Evolutionary conservation across 495 filamentous ascomycete species (phyloP), one percentile per base, ranked within the genome.

Genomic region (Penicillium cataractarum): DNA sequence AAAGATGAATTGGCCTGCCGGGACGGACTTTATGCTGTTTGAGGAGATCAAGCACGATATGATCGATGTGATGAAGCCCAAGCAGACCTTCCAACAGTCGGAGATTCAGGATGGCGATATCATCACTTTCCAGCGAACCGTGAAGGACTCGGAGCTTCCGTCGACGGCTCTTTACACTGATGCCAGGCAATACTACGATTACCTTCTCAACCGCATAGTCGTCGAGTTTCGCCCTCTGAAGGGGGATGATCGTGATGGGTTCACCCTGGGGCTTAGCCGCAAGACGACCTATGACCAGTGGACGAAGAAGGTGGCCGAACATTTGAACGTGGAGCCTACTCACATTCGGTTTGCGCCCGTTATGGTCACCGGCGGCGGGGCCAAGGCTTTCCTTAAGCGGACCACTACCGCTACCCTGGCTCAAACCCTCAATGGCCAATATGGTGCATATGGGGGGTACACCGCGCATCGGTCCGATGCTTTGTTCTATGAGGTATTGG

Each of bases 21-120:
- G 82, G 10, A 83, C 84, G 0, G 76, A 89, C 61, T 80, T 89
- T 50, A 73, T 81, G 50, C 83, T 97, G n/a, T 97, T 85, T 74
- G 94, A 98, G 83, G 95, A 99, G 75, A 98, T 99, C 78, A 98
- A 97, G 74, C 92, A 93, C 39, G 89, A 85, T 53, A 98, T 98
- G 93, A 96, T 99, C 67, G 95, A 99, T 65, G 80, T 84, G 13
- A 92, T 98, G 83, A 97, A 97, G 72, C 87, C 88, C 1, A 98
- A 96, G 73, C 84, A 91, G 68, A 90, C 92, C 0, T 85, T 99
- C 60, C 88, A 90, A 51, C 87, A 91, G 56, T 92, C 94, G 3
- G 95, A 99, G 73, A 91, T 99, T 44, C 94, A 97, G 69, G 93
- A 98, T 70, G 95, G 95, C 42, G 95, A 99, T 71, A 97, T 99